Conservation (phyloP, 2,329 filamentous ascomycete genomes). For the Rugonectria rugulosa region DNA sequence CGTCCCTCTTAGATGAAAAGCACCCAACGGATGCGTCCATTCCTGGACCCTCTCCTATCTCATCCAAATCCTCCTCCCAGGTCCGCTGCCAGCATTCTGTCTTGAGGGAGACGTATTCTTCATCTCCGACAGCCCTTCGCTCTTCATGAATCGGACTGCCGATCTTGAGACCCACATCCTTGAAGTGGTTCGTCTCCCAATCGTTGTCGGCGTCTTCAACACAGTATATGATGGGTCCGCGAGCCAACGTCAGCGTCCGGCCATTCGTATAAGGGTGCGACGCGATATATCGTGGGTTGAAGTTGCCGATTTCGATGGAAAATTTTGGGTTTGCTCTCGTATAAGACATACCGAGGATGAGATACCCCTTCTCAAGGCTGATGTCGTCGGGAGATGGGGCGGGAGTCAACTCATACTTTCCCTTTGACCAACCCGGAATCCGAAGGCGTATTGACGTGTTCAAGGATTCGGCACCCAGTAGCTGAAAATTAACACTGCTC, state of each 20-base stretch:
- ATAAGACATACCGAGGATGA: conserved; percentile 53
- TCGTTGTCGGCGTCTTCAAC: conserved; percentile 65
- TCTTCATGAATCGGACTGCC: conserved; percentile 12
- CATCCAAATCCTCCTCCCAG: neutral
- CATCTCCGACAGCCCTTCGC: conserved; percentile 6
- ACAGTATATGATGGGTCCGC: conserved; percentile 68
- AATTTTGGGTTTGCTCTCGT: conserved; percentile 44
- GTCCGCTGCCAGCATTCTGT: conserved; percentile 10
- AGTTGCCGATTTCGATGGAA: conserved; percentile 50
- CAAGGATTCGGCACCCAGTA: conserved; percentile 39
- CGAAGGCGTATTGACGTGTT: conserved; percentile 56
- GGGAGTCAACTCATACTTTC: conserved; percentile 43
- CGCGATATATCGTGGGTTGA: conserved; percentile 56
- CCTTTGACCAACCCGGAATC: conserved; percentile 60
- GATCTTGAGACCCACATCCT: conserved; percentile 39
- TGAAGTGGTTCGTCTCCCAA: conserved; percentile 65
- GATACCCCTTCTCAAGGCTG: conserved; percentile 55
- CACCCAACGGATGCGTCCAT: too few relatives aligned
- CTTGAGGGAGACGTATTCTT: conserved; percentile 22
- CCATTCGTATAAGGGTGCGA: conserved; percentile 66
- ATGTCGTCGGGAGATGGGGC: conserved; percentile 42
- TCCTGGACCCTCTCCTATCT: neutral
- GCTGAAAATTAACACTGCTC: conserved; percentile 56
- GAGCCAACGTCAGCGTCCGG: conserved; percentile 59
- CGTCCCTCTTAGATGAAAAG: conserved; percentile 1